These are phyloP conservation scores for Fraxinus xanthoxyloides DNA, from an alignment of 305 asterid species.

Conservation along the genomic window DNA sequence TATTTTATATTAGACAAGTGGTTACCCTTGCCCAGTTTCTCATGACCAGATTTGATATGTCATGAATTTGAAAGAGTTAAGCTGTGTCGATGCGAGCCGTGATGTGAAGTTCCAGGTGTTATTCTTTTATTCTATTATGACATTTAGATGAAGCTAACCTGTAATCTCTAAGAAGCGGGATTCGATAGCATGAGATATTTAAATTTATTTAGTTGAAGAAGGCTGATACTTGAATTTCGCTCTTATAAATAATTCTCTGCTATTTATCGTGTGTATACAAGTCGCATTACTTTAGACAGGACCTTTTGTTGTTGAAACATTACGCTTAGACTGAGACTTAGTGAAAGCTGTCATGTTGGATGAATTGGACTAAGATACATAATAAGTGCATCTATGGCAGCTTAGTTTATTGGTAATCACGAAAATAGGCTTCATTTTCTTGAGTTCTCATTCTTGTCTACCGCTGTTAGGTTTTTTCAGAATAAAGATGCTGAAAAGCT, in stretches of 20 bases:
- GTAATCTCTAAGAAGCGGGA: background rate
- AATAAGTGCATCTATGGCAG: background rate
- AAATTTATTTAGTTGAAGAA: background rate
- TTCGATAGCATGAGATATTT: background rate
- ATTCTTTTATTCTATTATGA: background rate
- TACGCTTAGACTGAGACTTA: background rate
- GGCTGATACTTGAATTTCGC: background rate
- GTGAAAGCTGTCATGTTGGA: background rate
- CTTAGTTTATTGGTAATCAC: background rate
- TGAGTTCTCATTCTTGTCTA: background rate
- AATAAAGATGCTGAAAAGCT: conserved; percentile 15
- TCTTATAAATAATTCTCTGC: background rate
- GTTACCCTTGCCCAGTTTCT: background rate
- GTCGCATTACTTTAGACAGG: background rate
- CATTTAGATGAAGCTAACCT: background rate
- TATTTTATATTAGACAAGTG: background rate
- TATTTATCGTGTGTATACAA: background rate
- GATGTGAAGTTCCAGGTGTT: background rate
- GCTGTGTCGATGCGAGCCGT: background rate
- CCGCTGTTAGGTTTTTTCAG: background rate
- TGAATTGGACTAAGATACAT: background rate
- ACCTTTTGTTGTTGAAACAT: background rate
- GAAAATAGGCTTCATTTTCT: background rate
- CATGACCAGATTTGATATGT: background rate
- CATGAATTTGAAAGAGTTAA: background rate